Base-by-base conservation (phyloP, 352 stramenopile species). In the Phytophthora citrophthora region DNA sequence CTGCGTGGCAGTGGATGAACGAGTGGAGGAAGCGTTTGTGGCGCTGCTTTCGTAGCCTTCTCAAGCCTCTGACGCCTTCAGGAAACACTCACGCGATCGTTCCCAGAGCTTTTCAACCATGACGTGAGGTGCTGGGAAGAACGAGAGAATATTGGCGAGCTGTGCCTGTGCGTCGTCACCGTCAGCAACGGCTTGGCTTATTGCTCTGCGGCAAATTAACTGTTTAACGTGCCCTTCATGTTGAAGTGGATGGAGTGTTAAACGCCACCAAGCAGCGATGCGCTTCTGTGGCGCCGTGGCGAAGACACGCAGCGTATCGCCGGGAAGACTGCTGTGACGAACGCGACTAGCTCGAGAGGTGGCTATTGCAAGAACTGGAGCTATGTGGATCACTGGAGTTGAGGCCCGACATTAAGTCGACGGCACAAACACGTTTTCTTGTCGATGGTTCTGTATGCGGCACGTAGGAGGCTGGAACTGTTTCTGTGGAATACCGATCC, bases 261-360 rank as follows among this genome's bases (percentile, higher is more conserved):
- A 66, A 54, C 13, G 16, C 11, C 16, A 18, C 54, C 54, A 62
- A 54, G 54, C 43, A 45, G 44, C 36, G 2, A 10, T 36, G 58
- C 49, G 38, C 49, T 23, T 66, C 49, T 66, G 58, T 66, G 32
- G 49, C 12, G 40, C 48, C 20, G 20, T 12, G 24, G 55, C 60
- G 51, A 68, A 68, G 60, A 68, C 45, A 68, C 51, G 60, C 60
- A n/a, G 10, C 34, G 60, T 10, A 66, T 52, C 56, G 15, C 29
- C 47, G 45, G 56, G 56, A 39, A 41, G 9, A 9, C 18, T 0
- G 10, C n/a, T 6, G 12, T 49, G 45, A 43, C 34, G 34, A 34
- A 50, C 43, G 44, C 27, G 29, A 34, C 29, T 34, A 34, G 29
- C 27, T 32, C 27, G 27, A 24, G 12, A 15, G 18, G 23, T 26